A percentile compares a stretch with the other conserved stretches of the same genome.
phyloP scores from a whole-genome alignment of 768 basidiomycete species.

The Leccinum rimulosum region DNA sequence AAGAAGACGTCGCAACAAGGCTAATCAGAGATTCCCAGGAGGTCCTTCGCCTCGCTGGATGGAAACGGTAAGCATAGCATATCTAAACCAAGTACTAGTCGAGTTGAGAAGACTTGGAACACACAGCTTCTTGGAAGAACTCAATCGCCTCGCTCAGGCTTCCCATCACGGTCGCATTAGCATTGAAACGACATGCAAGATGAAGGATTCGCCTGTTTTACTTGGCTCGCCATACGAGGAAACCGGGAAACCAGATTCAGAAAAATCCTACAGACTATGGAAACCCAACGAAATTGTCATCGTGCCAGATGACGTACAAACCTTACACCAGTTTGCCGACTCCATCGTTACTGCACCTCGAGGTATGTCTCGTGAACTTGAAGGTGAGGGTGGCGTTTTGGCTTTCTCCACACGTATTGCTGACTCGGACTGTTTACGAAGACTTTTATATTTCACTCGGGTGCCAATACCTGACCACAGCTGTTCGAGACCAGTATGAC shows the following conservation, averaged over 20 bases:
- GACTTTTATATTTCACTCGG: constrained; percentile 76
- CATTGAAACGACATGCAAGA: constrained; percentile 30
- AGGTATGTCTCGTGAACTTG: constrained; percentile 87
- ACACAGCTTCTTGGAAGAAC: constrained; percentile 35
- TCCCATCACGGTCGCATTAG: neutral
- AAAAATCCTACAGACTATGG: constrained; percentile 58
- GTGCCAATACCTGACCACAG: constrained; percentile 60
- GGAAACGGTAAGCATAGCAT: constrained; percentile 35
- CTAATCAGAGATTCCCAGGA: constrained; percentile 59
- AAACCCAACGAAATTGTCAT: constrained; percentile 67
- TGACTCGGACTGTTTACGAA: constrained; percentile 28
- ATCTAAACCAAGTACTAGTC: neutral
- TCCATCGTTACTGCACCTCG: constrained; percentile 73
- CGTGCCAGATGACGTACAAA: constrained; percentile 72
- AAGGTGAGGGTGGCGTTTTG: constrained; percentile 44
- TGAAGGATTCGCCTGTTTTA: constrained; percentile 67
- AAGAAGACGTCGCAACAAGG: constrained; percentile 71
- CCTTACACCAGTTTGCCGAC: constrained; percentile 71
- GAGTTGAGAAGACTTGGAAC: neutral
- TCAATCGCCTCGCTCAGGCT: neutral
- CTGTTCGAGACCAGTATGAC: constrained; percentile 73
- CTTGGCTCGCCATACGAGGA: constrained; percentile 41
- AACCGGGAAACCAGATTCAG: constrained; percentile 39
- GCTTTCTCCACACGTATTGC: neutral
- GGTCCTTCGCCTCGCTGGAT: constrained; percentile 69